Evolutionary conservation across 2,329 filamentous ascomycete genomes (phyloP).

Genomic region (Trematosphaeria pertusa): DNA sequence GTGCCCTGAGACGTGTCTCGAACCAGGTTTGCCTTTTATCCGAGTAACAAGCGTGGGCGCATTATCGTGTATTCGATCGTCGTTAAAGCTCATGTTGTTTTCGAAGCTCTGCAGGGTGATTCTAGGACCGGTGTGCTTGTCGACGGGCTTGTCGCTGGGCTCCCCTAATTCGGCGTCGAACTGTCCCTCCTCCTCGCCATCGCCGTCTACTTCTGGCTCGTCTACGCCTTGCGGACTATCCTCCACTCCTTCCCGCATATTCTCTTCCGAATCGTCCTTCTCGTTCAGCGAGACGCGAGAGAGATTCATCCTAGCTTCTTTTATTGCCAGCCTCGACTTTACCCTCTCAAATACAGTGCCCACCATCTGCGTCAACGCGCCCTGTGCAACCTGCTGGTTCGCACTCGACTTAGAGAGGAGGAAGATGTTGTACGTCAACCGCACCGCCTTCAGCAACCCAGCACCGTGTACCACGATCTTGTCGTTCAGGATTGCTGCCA

Average conservation of each 20-base stretch:
- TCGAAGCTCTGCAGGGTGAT: constrained; percentile 74
- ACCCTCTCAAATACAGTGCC: constrained; percentile 97
- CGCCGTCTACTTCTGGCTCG: constrained; percentile 40
- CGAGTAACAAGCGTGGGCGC: constrained; percentile 71
- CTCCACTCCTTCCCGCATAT: constrained; percentile 31
- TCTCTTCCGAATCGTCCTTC: constrained; percentile 42
- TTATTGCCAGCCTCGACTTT: constrained; percentile 83
- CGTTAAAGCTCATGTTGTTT: constrained; percentile 70
- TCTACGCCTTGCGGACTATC: constrained; percentile 32
- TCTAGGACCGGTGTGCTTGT: constrained; percentile 60
- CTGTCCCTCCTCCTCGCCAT: constrained; percentile 50
- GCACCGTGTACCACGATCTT: constrained; percentile 98
- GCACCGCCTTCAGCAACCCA: constrained; percentile 92
- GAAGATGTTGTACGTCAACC: constrained; percentile 99
- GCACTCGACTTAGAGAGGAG: constrained; percentile 90
- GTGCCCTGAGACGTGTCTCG: constrained; percentile 53
- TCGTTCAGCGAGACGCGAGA: constrained; percentile 54
- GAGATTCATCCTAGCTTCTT: constrained; percentile 74
- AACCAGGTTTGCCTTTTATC: constrained; percentile 56
- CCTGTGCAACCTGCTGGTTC: constrained; percentile 97
- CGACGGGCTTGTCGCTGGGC: constrained; percentile 53
- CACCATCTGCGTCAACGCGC: constrained; percentile 97
- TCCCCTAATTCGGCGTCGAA: constrained; percentile 43
- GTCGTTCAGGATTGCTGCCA: constrained; percentile 95
- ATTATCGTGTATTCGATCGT: constrained; percentile 69